phyloP scores from a whole-genome alignment of 1,284 basidiomycete species.

The Trichosporon ovoides region DNA sequence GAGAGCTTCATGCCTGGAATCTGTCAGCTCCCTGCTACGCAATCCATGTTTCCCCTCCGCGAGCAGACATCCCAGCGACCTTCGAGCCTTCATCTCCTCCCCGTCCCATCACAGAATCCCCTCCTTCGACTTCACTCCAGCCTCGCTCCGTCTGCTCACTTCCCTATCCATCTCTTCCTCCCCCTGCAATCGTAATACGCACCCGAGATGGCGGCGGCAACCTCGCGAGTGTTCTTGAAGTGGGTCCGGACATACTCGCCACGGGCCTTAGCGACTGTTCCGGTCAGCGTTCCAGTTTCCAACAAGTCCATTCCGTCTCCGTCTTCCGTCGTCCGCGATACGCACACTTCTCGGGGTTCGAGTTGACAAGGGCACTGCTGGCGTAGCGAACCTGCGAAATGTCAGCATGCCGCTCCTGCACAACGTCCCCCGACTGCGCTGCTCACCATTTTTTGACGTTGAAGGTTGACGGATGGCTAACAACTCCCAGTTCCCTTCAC shows the following conservation, averaged over 20 bases:
- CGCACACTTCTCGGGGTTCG: constrained; percentile 90
- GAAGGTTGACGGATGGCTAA: constrained; percentile 6
- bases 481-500: not conserved
- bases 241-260: constrained; percentile 98
- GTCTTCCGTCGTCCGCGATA: constrained; percentile 30
- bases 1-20: constrained; percentile 80
- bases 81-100: too few relatives aligned
- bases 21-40: not conserved
- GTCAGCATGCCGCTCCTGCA: constrained; percentile 13
- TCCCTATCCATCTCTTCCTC: not conserved
- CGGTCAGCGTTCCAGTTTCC: constrained; percentile 8
- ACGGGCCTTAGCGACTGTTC: constrained; percentile 76
- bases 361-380: constrained; percentile 65
- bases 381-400: constrained; percentile 74
- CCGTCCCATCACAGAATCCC: too few relatives aligned
- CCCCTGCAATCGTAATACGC: constrained; percentile 35
- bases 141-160: not conserved
- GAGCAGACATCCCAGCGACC: not conserved
- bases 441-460: constrained; percentile 6
- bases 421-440: not conserved
- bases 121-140: not conserved
- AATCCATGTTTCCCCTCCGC: not conserved
- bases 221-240: constrained; percentile 99
- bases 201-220: constrained; percentile 81
- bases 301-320: not conserved